These are phyloP conservation scores for Penicillium soppii DNA, from an alignment of 495 filamentous ascomycete genomes.

Conservation along the genomic window DNA sequence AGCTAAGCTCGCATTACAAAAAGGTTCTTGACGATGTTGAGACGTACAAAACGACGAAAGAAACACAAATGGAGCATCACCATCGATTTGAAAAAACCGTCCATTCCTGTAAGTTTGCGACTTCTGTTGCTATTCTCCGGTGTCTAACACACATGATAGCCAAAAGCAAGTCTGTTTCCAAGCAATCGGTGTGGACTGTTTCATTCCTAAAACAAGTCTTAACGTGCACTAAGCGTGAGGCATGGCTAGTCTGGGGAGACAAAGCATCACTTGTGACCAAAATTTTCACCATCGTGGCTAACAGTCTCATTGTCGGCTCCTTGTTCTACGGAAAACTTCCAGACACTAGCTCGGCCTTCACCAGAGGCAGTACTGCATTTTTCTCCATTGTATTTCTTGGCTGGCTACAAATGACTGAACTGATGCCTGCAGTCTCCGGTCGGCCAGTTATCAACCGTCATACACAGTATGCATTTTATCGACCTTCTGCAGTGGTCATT, in stretches of 20 bases:
- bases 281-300: constrained; percentile 34
- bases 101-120: too few relatives aligned
- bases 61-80: too few relatives aligned
- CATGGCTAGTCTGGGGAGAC: constrained; percentile 55
- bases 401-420: constrained; percentile 62
- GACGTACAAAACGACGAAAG: too few relatives aligned
- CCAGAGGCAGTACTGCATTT: constrained; percentile 54
- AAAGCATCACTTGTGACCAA: constrained; percentile 56
- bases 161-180: too few relatives aligned
- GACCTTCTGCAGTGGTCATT: constrained; percentile 65
- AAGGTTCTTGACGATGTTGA: too few relatives aligned
- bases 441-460: constrained; percentile 71
- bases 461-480: constrained; percentile 66
- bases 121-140: too few relatives aligned
- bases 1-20: too few relatives aligned
- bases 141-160: too few relatives aligned
- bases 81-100: too few relatives aligned
- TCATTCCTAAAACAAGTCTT: constrained; percentile 53
- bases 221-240: constrained; percentile 47
- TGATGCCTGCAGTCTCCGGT: constrained; percentile 62
- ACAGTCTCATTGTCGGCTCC: constrained; percentile 31
- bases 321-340: constrained; percentile 29
- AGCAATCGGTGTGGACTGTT: too few relatives aligned
- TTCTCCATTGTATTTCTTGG: constrained; percentile 67
- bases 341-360: constrained; percentile 39